Evolutionary conservation across 805 yeast species (phyloP).

Genomic region (Barnettozyma vustinii): DNA sequence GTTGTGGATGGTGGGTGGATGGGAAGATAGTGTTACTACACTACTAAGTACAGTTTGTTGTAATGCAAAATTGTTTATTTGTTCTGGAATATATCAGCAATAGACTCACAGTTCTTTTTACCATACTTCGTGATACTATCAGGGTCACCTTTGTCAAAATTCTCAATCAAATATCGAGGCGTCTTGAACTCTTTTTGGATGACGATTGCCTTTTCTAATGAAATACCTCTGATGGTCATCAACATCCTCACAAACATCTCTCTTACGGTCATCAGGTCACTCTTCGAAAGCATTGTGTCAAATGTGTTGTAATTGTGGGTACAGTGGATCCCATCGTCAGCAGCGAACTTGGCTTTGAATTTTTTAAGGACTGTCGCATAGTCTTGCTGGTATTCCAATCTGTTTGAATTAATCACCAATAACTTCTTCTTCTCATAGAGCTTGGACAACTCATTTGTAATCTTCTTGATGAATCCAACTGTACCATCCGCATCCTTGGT

Average conservation of each 20-base stretch:
- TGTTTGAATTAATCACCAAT: conserved; percentile 47
- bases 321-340: conserved; percentile 27
- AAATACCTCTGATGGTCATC: conserved; percentile 74
- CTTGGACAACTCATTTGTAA: conserved; percentile 40
- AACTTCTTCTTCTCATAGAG: conserved; percentile 35
- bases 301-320: conserved; percentile 50
- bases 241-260: conserved; percentile 75
- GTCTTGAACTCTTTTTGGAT: conserved; percentile 72
- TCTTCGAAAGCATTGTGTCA: conserved; percentile 64
- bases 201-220: conserved; percentile 77
- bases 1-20: too few relatives aligned
- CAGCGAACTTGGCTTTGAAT: conserved; percentile 43
- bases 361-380: conserved; percentile 36
- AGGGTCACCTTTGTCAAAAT: conserved; percentile 30
- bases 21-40: too few relatives aligned
- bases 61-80: background rate
- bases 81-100: conserved; percentile 15
- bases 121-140: conserved; percentile 25
- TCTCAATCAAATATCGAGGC: conserved; percentile 52
- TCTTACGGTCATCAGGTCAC: conserved; percentile 61
- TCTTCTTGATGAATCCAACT: conserved; percentile 46
- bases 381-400: conserved; percentile 44
- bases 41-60: too few relatives aligned
- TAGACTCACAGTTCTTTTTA: conserved; percentile 23
- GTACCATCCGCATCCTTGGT: conserved; percentile 75